phyloP scores from a whole-genome alignment of 306 rosid species.

The Cucurbita ficifolia region DNA sequence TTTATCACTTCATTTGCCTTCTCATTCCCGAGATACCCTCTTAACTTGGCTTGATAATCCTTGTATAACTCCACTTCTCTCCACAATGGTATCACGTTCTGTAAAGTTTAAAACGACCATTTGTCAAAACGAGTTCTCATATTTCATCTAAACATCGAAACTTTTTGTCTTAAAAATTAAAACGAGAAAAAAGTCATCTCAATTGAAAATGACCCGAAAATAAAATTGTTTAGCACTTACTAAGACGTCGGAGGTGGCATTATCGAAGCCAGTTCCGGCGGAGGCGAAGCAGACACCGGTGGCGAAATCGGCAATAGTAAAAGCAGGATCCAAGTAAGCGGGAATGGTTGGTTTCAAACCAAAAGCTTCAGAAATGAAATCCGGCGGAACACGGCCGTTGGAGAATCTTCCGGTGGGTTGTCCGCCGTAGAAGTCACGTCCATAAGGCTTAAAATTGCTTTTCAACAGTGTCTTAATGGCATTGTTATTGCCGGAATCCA shows the following conservation, averaged over 20 bases:
- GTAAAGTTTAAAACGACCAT: not conserved
- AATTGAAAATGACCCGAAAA: no score
- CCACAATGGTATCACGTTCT: constrained; percentile 79
- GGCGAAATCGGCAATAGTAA: constrained; percentile 26
- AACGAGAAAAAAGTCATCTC: no score
- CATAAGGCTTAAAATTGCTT: constrained; percentile 38
- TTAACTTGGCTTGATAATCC: constrained; percentile 41
- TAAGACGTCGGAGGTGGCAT: constrained; percentile 29
- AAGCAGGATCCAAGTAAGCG: constrained; percentile 33
- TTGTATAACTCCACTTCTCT: constrained; percentile 53
- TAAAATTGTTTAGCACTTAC: constrained; percentile 5
- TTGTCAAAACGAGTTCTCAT: not conserved
- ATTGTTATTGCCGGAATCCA: constrained; percentile 41
- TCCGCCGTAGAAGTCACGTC: constrained; percentile 29
- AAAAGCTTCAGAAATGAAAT: constrained; percentile 24
- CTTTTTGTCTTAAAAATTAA: not conserved
- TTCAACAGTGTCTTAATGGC: constrained; percentile 14
- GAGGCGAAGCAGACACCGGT: constrained; percentile 47
- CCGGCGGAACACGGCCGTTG: constrained; percentile 32
- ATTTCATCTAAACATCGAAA: not conserved
- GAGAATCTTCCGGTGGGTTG: constrained; percentile 32
- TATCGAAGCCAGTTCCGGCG: constrained; percentile 45
- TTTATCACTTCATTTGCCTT: constrained; percentile 25
- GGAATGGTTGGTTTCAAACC: constrained; percentile 29
- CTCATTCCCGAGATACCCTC: constrained; percentile 29